Evolutionary conservation across 2,329 filamentous ascomycete genomes (phyloP), one percentile per base, ranked within the genome.

Genomic region (Aspergillus pseudonomiae): DNA sequence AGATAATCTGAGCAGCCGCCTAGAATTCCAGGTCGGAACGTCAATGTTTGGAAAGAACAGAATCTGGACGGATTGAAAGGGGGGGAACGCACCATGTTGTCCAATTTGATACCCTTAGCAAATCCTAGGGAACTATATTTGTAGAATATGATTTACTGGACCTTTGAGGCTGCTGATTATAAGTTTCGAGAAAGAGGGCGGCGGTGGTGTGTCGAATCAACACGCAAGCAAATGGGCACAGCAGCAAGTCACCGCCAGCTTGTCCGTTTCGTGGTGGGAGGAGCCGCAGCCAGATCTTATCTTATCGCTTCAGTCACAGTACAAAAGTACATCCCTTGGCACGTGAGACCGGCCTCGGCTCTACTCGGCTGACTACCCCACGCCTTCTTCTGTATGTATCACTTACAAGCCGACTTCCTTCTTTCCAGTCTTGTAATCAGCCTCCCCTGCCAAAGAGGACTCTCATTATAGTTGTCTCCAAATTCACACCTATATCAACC

Each of bases 1-100:
- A 87, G 80, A 94, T 93, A 74, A 92, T 88, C 83, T 94, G 91
- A 70, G 75, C 71, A 68, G 75, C 71, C 64, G 90, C 86, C 89
- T 90, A 63, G 46, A n/a, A 63, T 46, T 52, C 32, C 45, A 60
- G 53, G 39, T 60, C 60, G 59, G 30, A 41, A 59, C 32, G 58
- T 68, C 55, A 70, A 64, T 62, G 9, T 11, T 32, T 26, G 54
- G 28, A 64, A 21, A 54, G 32, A 14, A 10, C 4, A 26, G 12
- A 14, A 14, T 6, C 4, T 5, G 24, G 32, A 39, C 1, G 34
- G 28, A 10, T 43, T 28, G 10, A 62, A 32, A 53, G 54, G 54
- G 52, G 59, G 30, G 7, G 57, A 32, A 52, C 62, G 53, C 43
- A 66, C 64, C 64, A 66, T 66, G 34, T 61, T 60, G 52, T 32